Base-by-base conservation (phyloP, 2,329 filamentous ascomycete genomes). In the Paradendryphiella salina region DNA sequence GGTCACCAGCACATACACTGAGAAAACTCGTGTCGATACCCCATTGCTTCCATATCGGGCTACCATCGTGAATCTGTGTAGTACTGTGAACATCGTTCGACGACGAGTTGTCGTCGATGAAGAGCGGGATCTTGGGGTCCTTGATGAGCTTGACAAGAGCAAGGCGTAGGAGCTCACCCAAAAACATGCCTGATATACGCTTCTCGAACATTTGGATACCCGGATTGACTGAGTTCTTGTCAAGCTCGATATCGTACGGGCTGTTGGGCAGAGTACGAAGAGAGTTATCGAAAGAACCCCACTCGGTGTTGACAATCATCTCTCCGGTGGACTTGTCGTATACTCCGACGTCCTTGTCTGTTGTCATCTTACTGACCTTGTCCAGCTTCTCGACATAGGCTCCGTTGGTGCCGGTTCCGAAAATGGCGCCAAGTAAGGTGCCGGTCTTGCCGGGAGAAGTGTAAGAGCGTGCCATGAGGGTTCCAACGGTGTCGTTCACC, bases 121-220 rank as follows among this genome's bases (percentile, higher is more conserved):
- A 95, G 29, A 96, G 81, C 2, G 85, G 80, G 5, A 87, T 76
- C 1, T 80, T 72, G 21, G 85, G 79, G 61, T 89, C 82, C 63
- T 87, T 82, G 66, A 92, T 78, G 71, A 96, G 82, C 50, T 85
- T 80, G 42, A 94, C 73, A 17, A 96, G 77, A 13, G 86, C 85
- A 36, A 90, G 81, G 46, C 94, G 88, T 47, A 96, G 81, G 57
- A 97, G 92, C 74, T 99, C 94, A 46, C 94, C 94, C 40, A 99
- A 76, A 77, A 97, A 99, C 93, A 99, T 97, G 72, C 94, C 94
- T 0, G 91, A 96, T 13, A 99, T 88, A 39, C 93, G 88, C 82
- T 99, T 99, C 79, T 99, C 94, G 69, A 97, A 99, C 89, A 97
- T 96, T 71, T 99, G 94, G 55, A 96, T 85, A 20, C 94, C 94